These are phyloP conservation scores for Colletotrichum plurivorum DNA, from an alignment of 2,329 filamentous ascomycete species.

Conservation along the genomic window DNA sequence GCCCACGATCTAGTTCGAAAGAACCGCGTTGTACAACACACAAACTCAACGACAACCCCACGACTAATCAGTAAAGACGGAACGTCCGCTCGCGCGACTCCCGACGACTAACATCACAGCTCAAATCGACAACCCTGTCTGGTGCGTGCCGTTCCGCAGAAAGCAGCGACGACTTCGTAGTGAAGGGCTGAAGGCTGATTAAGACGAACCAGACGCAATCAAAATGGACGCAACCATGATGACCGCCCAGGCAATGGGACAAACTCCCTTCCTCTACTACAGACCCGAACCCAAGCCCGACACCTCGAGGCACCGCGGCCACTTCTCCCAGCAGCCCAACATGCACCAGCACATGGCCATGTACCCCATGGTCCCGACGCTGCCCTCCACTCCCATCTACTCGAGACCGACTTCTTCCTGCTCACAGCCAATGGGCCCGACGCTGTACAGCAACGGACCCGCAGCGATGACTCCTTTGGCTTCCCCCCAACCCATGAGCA, in stretches of 20 bases:
- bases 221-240: slow-evolving; percentile 77
- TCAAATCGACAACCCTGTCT: slow-evolving; percentile 42
- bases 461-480: slow-evolving; percentile 80
- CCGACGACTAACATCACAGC: slow-evolving; percentile 34
- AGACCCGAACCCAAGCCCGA: slow-evolving; percentile 81
- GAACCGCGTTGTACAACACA: slow-evolving; percentile 46
- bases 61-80: slow-evolving; percentile 20
- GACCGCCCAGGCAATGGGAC: slow-evolving; percentile 72
- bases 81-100: slow-evolving; percentile 6
- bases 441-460: slow-evolving; percentile 71
- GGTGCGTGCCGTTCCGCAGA: slow-evolving; percentile 47
- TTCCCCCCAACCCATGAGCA: slow-evolving; percentile 78
- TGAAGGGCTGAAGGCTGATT: slow-evolving; percentile 41
- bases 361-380: slow-evolving; percentile 69
- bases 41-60: slow-evolving; percentile 27
- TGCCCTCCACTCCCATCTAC: slow-evolving; percentile 75
- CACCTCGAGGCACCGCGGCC: slow-evolving; percentile 77
- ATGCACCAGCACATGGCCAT: slow-evolving; percentile 64
- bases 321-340: slow-evolving; percentile 71
- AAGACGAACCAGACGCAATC: slow-evolving; percentile 45
- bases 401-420: slow-evolving; percentile 76
- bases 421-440: slow-evolving; percentile 70
- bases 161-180: slow-evolving; percentile 1
- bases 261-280: slow-evolving; percentile 90
- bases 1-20: slow-evolving; percentile 45